Base-by-base conservation (phyloP, 2,329 filamentous ascomycete genomes). In the Aspergillus sp. region DNA sequence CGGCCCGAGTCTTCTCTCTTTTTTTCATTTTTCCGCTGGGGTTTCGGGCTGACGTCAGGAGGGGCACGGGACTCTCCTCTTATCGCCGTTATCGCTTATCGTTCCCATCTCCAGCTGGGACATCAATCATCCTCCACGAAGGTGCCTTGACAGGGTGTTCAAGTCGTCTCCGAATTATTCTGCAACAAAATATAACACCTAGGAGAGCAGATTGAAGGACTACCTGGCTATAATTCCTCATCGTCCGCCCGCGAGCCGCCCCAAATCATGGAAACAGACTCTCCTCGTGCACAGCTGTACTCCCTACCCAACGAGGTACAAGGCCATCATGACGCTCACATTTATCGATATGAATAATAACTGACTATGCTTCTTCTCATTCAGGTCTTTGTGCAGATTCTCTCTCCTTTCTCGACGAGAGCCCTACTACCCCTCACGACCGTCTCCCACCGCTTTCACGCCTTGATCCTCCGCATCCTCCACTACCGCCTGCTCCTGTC, bases 361-460 rank as follows among this genome's bases (percentile, higher is more conserved):
- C 36, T 50, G 25, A 31, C 14, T n/a, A 20, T 20, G 5, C 5
- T 38, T 13, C 13, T 13, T 7, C 14, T 11, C n/a, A n/a, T 42
- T 17, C 47, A 84, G 81, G 72, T 85, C 53, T 72, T 84, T 34
- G 74, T 79, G 47, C 71, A 77, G 29, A 73, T 81, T 44, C 69
- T 86, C 17, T 72, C 75, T 3, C 63, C 66, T 7, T 76, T 86
- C 48, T 63, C 74, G 4, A 81, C 81, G 5, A 70, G 70, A 49
- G 66, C 74, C n/a, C 76, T 87, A 45, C 76, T 89, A 23, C 76
- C 77, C 13, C 64, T 88, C 50, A 78, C 83, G 40, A 64, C 78
- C 43, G 77, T 87, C 50, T 88, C 81, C 49, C 83, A 78, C 25
- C 85, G 82, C 36, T 82, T 91, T 62, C 80, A 87, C 67, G 81